Evolutionary conservation across 345 rosid species (phyloP), one percentile per base, ranked within the genome.

Genomic region (Turritis glabra): DNA sequence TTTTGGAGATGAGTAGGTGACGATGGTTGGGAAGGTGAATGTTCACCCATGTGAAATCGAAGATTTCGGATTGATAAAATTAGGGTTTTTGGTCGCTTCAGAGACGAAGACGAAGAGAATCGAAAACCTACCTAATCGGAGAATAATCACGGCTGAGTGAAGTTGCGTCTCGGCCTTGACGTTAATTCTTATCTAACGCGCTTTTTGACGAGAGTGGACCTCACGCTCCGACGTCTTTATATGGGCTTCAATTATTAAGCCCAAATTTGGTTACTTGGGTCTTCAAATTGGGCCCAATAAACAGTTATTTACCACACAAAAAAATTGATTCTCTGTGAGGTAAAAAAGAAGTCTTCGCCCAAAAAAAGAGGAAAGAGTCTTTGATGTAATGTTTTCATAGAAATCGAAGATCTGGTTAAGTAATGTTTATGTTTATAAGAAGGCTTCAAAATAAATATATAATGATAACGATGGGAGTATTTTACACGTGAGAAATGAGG

Each of bases 11-110:
- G 83, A 0, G 80, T 55, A 37, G 80, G 85, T 5, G 82, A 41
- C 4, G 84, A 82, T 46, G 82, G 74, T 64, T 83, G 87, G 33
- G 80, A 29, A 17, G 82, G 87, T 74, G 82, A 71, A 72, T 79
- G 91, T 72, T 90, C 97, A 75, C 90, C 88, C 98, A 90, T 94
- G 64, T 71, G 83, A 63, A 66, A 82, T 71, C 72, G 53, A 22
- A 22, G 37, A 10, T 3, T 33, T 62, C 47, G 40, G 40, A 27
- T 75, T 55, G 23, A 50, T 58, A 3, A 62, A 55, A 19, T 38
- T 51, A 63, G 40, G 75, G 50, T 27, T 52, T 47, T 48, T n/a
- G 68, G 32, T 48, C 58, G 65, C 50, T 62, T 11, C 37, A 35
- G 72, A 59, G 71, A 59, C 50, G 69, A 40, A 59, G 71, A 59